Base-by-base conservation (phyloP, 805 yeast species). In the Wickerhamomyces queroliae region DNA sequence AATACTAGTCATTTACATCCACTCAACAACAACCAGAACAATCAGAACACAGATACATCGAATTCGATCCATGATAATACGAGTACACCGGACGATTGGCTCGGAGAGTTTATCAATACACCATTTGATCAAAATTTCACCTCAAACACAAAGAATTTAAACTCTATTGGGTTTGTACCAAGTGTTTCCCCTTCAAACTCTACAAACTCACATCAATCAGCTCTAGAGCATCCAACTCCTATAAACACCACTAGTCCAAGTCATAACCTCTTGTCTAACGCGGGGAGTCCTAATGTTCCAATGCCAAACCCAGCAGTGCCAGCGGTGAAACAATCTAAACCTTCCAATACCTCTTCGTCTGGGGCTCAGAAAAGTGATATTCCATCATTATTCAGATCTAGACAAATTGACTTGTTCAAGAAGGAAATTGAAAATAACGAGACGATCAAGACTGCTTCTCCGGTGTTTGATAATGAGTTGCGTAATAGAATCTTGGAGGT, bases 361-460 rank as follows among this genome's bases (percentile, higher is more conserved):
- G n/a, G 47, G 41, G 5, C 6, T 18, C 17, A 18, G 10, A 30
- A 30, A 7, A 58, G 45, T 59, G 83, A 80, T 40, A 70, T 82
- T 11, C 72, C 83, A 9, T 72, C 73, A 12, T 62, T 82, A 28
- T 83, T 82, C 58, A 72, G 81, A 50, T 67, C 78, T 1, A 66
- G 89, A 46, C 90, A 83, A 55, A 66, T 75, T 33, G 88, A 80
- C 55, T 62, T 83, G 47, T 79, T 77, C 47, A 74, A 78, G 37
- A 75, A 74, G 35, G 58, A 56, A 11, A 52, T 53, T 39, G 52
- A 49, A 37, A 49, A 46, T 37, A 42, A 43, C 26, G 43, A 51
- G 22, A 39, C 40, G 9, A 33, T 41, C 19, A 39, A 48, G 23
- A 21, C 33, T n/a, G 35, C 39, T 21, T 53, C 62, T 5, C 62